These are phyloP conservation scores for Euphrasia arctica DNA, from an alignment of 305 asterid species.

Conservation along the genomic window DNA sequence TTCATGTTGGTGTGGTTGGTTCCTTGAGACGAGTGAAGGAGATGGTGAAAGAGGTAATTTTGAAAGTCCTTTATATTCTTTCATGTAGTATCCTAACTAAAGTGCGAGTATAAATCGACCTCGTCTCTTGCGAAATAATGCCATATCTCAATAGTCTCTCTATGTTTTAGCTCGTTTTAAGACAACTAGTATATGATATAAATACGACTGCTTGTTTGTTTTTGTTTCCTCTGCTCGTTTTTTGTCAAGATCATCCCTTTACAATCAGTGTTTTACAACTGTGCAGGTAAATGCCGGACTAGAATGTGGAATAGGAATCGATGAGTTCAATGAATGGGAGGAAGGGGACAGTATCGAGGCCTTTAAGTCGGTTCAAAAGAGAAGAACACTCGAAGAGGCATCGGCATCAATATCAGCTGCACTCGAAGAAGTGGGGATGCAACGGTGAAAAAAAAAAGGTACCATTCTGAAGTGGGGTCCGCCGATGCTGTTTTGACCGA, in stretches of 20 bases:
- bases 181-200: too few species aligned
- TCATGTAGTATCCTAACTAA: background rate
- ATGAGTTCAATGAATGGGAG: slow-evolving; percentile 72
- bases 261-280: slow-evolving; percentile 14
- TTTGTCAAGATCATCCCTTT: slow-evolving; percentile 14
- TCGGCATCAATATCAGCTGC: slow-evolving; percentile 94
- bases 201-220: too few species aligned
- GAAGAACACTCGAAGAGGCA: slow-evolving; percentile 96
- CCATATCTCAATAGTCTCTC: too few species aligned
- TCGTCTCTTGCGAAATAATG: too few species aligned
- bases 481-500: background rate
- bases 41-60: slow-evolving; percentile 84
- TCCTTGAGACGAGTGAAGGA: slow-evolving; percentile 91
- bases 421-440: slow-evolving; percentile 49
- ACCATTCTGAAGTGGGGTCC: slow-evolving; percentile 21
- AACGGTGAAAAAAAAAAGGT: slow-evolving; percentile 32
- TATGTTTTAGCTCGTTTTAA: too few species aligned
- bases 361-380: slow-evolving; percentile 75
- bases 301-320: slow-evolving; percentile 89
- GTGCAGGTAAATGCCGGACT: slow-evolving; percentile 89
- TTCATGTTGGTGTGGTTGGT: slow-evolving; percentile 71
- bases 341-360: slow-evolving; percentile 79
- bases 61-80: slow-evolving; percentile 12
- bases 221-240: background rate
- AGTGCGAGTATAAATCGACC: too few species aligned